phyloP scores from a whole-genome alignment of 805 yeast genomes.

The Candida khao-thaluensis region DNA sequence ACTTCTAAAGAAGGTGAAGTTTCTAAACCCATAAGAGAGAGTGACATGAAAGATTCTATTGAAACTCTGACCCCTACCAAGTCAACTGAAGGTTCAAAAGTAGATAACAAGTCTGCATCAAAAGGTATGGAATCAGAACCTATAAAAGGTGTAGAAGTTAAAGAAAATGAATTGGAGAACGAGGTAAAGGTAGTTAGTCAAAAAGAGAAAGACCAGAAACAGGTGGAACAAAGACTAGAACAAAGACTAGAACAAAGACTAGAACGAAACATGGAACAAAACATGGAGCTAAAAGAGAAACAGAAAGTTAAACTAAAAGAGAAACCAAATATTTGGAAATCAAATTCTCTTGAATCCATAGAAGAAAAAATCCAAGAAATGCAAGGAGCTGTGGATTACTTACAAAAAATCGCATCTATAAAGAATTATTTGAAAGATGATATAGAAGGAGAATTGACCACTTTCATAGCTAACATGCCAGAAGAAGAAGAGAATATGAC shows the following conservation, averaged over 20 bases:
- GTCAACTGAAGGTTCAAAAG: neutral
- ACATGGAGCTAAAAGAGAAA: neutral
- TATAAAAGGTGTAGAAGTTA: neutral
- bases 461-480: constrained; percentile 68
- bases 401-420: constrained; percentile 33
- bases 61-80: neutral
- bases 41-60: neutral
- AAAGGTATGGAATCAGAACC: neutral
- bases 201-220: neutral
- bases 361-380: constrained; percentile 23
- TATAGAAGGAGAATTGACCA: constrained; percentile 60
- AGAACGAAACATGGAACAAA: neutral
- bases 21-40: neutral
- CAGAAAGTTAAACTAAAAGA: neutral
- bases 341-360: constrained; percentile 1
- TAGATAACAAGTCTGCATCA: no score
- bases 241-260: neutral
- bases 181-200: neutral
- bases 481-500: constrained; percentile 66
- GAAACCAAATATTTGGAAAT: constrained; percentile 1
- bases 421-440: constrained; percentile 55
- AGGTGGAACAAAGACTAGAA: neutral
- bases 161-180: neutral
- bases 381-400: constrained; percentile 35
- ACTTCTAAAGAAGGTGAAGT: neutral